Percentiles rank a stretch among this genome's conserved stretches.
Evolutionary conservation across 2,329 filamentous ascomycete species (phyloP).

Genomic region (Ascochyta rabiei): DNA sequence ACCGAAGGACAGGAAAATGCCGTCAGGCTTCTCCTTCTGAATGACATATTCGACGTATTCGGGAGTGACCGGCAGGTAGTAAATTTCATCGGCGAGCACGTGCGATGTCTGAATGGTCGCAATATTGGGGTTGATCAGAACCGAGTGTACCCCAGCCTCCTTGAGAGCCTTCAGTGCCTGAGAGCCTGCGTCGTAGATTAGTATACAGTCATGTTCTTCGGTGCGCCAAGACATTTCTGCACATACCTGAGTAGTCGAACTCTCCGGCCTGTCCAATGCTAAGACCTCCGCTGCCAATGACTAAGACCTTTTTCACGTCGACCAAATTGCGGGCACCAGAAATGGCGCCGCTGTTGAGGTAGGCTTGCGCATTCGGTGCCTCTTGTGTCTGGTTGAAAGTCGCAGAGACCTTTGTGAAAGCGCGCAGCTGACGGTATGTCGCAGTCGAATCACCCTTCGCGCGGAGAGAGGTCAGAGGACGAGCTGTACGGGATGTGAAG

Average conservation of each 20-base stretch:
- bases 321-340: constrained; percentile 77
- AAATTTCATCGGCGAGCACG: constrained; percentile 93
- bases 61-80: constrained; percentile 95
- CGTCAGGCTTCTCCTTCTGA: constrained; percentile 92
- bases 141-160: constrained; percentile 88
- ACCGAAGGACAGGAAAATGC: constrained; percentile 96
- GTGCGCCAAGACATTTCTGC: neutral
- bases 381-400: constrained; percentile 60
- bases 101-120: constrained; percentile 98
- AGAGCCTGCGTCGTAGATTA: constrained; percentile 66
- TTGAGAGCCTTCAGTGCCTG: constrained; percentile 97
- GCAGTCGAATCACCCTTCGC: constrained; percentile 40
- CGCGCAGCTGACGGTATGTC: constrained; percentile 43
- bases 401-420: constrained; percentile 46
- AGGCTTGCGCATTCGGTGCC: constrained; percentile 82
- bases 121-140: constrained; percentile 97
- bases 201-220: constrained; percentile 4
- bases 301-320: constrained; percentile 94
- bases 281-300: constrained; percentile 93
- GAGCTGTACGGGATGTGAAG: constrained; percentile 42
- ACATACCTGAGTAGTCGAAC: constrained; percentile 93
- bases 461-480: constrained; percentile 40
- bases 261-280: constrained; percentile 98
- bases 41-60: constrained; percentile 99
- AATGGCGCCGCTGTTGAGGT: constrained; percentile 85